Percentiles rank a stretch among this genome's conserved stretches.
These are phyloP conservation scores for Pisolithus albus DNA, from an alignment of 768 basidiomycete genomes.

Conservation along the genomic window DNA sequence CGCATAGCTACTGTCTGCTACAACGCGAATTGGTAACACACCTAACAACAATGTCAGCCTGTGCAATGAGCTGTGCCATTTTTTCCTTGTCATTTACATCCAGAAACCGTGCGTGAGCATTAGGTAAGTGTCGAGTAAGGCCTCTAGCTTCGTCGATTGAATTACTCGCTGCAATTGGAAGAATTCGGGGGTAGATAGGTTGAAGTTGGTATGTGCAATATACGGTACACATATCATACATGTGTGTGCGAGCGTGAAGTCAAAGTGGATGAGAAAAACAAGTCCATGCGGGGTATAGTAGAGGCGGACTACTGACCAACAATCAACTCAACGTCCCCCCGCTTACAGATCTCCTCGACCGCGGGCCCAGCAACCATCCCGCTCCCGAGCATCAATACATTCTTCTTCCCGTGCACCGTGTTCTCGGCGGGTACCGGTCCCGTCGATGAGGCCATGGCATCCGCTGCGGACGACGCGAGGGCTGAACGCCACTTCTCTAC, in stretches of 20 bases:
- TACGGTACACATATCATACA: neutral
- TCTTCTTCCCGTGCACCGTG: conserved; percentile 40
- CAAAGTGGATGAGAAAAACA: neutral
- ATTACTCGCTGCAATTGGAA: conserved; percentile 58
- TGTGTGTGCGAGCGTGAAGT: neutral
- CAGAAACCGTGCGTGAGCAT: conserved; percentile 50
- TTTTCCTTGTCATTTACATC: conserved; percentile 48
- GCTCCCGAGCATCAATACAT: conserved; percentile 77
- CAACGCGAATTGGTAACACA: conserved; percentile 23
- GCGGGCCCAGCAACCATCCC: conserved; percentile 96
- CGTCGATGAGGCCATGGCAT: neutral
- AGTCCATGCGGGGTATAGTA: too few species aligned
- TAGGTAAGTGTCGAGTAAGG: conserved; percentile 36
- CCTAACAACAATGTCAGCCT: conserved; percentile 83
- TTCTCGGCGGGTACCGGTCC: neutral
- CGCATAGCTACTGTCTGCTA: neutral
- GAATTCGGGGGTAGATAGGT: conserved; percentile 1
- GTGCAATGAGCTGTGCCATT: conserved; percentile 46
- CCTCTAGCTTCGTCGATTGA: conserved; percentile 48
- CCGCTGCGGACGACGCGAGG: neutral
- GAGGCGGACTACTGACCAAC: conserved; percentile 53
- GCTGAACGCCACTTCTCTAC: conserved; percentile 39
- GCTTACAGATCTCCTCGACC: conserved; percentile 61
- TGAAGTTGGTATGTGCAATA: neutral
- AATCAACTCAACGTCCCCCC: conserved; percentile 58